These are phyloP conservation scores for Trametes cingulata DNA, from an alignment of 768 basidiomycete genomes.

Conservation along the genomic window DNA sequence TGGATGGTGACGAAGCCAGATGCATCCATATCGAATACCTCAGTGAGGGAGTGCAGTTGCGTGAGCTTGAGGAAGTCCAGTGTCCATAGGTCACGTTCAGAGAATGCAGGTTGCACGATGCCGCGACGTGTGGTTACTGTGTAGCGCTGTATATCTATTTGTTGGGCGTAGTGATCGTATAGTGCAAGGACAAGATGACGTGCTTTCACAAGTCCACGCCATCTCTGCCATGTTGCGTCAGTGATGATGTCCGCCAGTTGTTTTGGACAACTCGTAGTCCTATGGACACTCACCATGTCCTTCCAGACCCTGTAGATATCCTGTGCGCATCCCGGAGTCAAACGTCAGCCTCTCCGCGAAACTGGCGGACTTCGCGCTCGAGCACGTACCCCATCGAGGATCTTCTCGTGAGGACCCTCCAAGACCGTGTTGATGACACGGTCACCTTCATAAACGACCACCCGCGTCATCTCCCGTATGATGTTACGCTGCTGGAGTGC, in stretches of 20 bases:
- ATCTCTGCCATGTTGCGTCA: constrained; percentile 35
- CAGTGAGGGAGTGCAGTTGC: constrained; percentile 36
- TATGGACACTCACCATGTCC: constrained; percentile 45
- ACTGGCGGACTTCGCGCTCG: neutral
- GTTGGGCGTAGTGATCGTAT: constrained; percentile 37
- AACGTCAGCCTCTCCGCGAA: neutral
- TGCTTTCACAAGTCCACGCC: constrained; percentile 55
- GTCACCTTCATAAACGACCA: constrained; percentile 37
- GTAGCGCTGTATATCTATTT: constrained; percentile 13
- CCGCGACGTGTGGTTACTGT: neutral
- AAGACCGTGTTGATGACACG: constrained; percentile 42
- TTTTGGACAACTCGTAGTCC: neutral
- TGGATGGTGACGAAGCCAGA: constrained; percentile 40
- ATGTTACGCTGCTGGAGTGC: constrained; percentile 45
- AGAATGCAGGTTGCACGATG: neutral
- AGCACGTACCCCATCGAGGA: constrained; percentile 38
- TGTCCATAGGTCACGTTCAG: constrained; percentile 36
- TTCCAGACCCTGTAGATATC: constrained; percentile 52
- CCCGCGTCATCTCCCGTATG: constrained; percentile 30
- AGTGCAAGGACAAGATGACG: constrained; percentile 46
- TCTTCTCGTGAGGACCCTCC: constrained; percentile 47
- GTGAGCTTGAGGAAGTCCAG: constrained; percentile 35
- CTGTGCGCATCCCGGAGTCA: constrained; percentile 28
- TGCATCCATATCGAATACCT: constrained; percentile 45
- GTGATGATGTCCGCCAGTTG: neutral